These are phyloP conservation scores for Dactylellina drechsleri DNA, from an alignment of 2,329 filamentous ascomycete species.

Conservation along the genomic window DNA sequence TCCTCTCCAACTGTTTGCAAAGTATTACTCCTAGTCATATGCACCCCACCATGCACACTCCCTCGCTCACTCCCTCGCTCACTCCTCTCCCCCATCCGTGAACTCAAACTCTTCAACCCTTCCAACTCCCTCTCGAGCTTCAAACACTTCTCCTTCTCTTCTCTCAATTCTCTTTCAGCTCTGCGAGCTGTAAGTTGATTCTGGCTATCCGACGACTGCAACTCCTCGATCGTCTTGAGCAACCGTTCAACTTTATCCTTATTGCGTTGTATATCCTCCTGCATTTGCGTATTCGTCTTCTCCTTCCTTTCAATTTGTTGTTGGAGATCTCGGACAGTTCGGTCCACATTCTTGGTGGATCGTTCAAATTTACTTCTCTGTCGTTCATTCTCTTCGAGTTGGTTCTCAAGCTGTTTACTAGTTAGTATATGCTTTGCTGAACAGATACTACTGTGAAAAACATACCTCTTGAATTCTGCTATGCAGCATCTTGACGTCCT, in stretches of 20 bases:
- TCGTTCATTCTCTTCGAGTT: slow-evolving; percentile 83
- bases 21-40: slow-evolving; percentile 56
- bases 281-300: slow-evolving; percentile 81
- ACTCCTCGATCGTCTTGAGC: slow-evolving; percentile 88
- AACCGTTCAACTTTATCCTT: slow-evolving; percentile 92
- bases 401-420: slow-evolving; percentile 77
- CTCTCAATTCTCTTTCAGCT: slow-evolving; percentile 86
- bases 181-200: slow-evolving; percentile 83
- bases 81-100: slow-evolving; percentile 58
- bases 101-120: slow-evolving; percentile 76
- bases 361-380: slow-evolving; percentile 83
- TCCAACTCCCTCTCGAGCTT: slow-evolving; percentile 89
- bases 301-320: slow-evolving; percentile 92
- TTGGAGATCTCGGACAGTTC: slow-evolving; percentile 91
- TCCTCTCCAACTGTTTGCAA: slow-evolving; percentile 62
- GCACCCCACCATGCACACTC: slow-evolving; percentile 30
- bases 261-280: slow-evolving; percentile 83
- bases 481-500: slow-evolving; percentile 94
- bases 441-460: slow-evolving; percentile 54
- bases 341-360: slow-evolving; percentile 89
- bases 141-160: slow-evolving; percentile 83
- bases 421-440: slow-evolving; percentile 7
- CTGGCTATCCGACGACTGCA: slow-evolving; percentile 85
- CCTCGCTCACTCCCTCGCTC: slow-evolving; percentile 17
- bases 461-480: slow-evolving; percentile 93